Base-by-base conservation (phyloP, 768 basidiomycete genomes). In the Pluteus cervinus region DNA sequence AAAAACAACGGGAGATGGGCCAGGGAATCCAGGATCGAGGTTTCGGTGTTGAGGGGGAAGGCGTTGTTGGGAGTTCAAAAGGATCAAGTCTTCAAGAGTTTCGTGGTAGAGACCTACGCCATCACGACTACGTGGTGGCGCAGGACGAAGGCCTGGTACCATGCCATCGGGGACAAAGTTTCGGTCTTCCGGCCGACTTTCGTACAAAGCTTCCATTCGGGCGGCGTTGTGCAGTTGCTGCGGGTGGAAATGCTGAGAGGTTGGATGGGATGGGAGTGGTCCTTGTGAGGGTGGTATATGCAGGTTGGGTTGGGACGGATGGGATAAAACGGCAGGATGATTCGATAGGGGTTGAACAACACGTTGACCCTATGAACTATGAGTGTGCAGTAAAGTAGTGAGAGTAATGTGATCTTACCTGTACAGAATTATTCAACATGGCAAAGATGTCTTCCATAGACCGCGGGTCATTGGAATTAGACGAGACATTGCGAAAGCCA, bases 91-190 rank as follows among this genome's bases (percentile, higher is more conserved):
- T 25, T 81, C 79, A 17, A 75, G 49, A 11, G 70, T 63, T 21
- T 86, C 86, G 24, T 72, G 56, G 49, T 74, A 79, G 39, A 76
- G 60, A 3, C 65, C 58, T 23, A 61, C 61, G 43, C 66, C 65
- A 44, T 83, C 78, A 32, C 82, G 69, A 50, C 62, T 70, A 43
- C 83, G 73, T 39, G 78, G 71, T 32, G 73, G 76, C 25, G 69
- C 71, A 21, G 80, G 71, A 25, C 87, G 79, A 22, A 90, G 69
- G 7, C 86, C 88, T 17, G 88, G 86, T 11, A 90, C 87, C 75
- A 90, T 77, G 20, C 83, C 84, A 58, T 90, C 85, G 7, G 87
- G 84, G 17, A 86, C 73, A 47, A 90, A 90, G 47, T 70, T 76
- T 44, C 86, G 71, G 49, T 86, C 85, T 36, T 89, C 83, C 26